Conservation (phyloP, 257 asterid species). For the Solanum clarkiae region DNA sequence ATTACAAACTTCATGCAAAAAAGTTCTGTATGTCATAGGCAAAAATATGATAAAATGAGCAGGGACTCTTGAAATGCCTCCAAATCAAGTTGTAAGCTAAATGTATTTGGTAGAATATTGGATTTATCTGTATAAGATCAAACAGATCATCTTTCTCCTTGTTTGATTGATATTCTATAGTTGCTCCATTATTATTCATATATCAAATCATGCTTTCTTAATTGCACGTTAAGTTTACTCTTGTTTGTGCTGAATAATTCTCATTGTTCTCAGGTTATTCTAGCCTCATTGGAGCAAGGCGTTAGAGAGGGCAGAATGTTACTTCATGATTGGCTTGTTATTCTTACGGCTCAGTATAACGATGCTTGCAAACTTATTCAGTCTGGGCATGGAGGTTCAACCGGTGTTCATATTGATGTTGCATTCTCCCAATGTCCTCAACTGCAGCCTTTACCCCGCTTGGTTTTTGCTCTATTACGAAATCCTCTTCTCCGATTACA, state of each 20-base stretch:
- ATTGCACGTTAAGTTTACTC: neutral
- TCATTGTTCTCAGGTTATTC: conserved; percentile 55
- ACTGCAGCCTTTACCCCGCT: conserved; percentile 81
- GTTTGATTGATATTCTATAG: neutral
- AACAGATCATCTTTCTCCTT: neutral
- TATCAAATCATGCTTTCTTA: neutral
- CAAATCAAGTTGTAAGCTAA: neutral
- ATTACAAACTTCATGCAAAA: neutral
- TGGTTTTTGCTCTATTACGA: conserved; percentile 84
- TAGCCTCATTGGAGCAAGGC: conserved; percentile 84
- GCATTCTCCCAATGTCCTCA: conserved; percentile 94
- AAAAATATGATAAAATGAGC: neutral
- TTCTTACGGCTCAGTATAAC: conserved; percentile 84
- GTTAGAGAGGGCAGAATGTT: conserved; percentile 87
- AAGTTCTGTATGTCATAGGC: neutral
- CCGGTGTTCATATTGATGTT: conserved; percentile 48
- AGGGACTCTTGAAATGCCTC: neutral
- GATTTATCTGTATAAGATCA: neutral
- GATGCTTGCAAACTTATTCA: conserved; percentile 67
- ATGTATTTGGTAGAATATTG: neutral
- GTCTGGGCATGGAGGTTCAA: conserved; percentile 47
- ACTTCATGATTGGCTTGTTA: conserved; percentile 97
- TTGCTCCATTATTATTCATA: neutral
- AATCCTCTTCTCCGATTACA: conserved; percentile 96
- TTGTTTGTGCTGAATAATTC: neutral